These are phyloP conservation scores for Globisporangium mamillatum DNA, from an alignment of 352 stramenopile genomes.

Conservation along the genomic window DNA sequence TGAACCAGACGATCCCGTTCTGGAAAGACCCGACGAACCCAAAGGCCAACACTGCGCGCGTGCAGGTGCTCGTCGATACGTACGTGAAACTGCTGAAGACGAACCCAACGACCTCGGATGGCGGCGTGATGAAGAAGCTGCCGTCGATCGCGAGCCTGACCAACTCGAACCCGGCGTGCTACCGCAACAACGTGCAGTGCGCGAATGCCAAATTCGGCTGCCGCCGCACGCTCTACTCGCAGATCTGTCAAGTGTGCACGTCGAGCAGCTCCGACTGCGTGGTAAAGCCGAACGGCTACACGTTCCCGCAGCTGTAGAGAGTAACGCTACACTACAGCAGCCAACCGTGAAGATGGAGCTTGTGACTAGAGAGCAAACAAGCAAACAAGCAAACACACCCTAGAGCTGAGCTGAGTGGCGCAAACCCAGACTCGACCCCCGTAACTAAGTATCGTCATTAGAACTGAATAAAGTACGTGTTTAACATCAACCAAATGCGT, in stretches of 20 bases:
- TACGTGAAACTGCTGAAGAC: neutral
- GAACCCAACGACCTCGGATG: neutral
- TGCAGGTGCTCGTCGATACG: conserved; percentile 33
- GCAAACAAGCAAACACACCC: neutral
- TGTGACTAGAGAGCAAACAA: neutral
- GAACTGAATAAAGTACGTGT: neutral
- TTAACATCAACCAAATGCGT: neutral
- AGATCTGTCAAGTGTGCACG: conserved; percentile 56
- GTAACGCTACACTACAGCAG: neutral
- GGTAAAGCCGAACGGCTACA: conserved; percentile 17
- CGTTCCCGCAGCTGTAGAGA: conserved; percentile 5
- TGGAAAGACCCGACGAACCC: conserved; percentile 50
- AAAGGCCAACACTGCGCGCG: conserved; percentile 44
- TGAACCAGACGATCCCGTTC: conserved; percentile 43
- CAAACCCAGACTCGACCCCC: neutral
- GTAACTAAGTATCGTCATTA: neutral
- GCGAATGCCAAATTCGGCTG: conserved; percentile 44
- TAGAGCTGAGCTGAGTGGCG: neutral
- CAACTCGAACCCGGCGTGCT: conserved; percentile 54
- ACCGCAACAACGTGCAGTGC: conserved; percentile 51
- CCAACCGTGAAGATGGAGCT: neutral
- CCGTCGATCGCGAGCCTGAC: conserved; percentile 33
- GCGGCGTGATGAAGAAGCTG: conserved; percentile 41
- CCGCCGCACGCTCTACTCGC: conserved; percentile 41
- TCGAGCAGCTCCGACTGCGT: conserved; percentile 31